Evolutionary conservation across 192 early-diverging fungal genomes (phyloP), one percentile per base, ranked within the genome.

Genomic region (Chytriomyces sp.): DNA sequence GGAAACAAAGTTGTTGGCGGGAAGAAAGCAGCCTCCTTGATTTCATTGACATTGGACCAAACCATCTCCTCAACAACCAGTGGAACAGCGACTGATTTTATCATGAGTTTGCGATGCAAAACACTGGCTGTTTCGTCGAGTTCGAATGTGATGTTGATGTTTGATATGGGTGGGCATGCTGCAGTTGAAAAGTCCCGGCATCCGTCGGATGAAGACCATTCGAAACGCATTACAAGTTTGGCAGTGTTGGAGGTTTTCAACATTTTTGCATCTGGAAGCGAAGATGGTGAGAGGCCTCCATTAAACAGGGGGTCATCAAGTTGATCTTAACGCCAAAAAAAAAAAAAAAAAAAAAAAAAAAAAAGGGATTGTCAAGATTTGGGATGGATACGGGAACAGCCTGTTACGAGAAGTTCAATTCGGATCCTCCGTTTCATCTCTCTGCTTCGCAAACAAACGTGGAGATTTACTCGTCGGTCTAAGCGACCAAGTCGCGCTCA

Each of bases 351-450:
- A n/a, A 18, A 20, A 13, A n/a, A 20, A 57, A 57, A n/a, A 13
- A 1, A 3, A 2, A 57, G 53, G 53, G 2, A 57, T 76, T 4
- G 86, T 88, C 7, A 88, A 85, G 64, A 82, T 88, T 10, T 88
- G 87, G 87, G 84, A 87, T 62, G 76, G 67, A 44, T 61, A 53
- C 8, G 77, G 61, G 18, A 87, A 83, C 69, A 70, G 20, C 23
- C 75, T 86, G 45, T 46, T 86, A 1, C 63, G 86, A 62, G 87
- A 89, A 76, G 74, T 89, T 11, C 87, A 89, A 61, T 89, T 89
- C 62, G 77, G 76, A 26, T 78, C 80, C 1, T 53, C 80, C 13
- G 59, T 89, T 6, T 53, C 50, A 18, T 48, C 80, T 16, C 44
- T 89, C 5, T 47, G 49, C 16, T 87, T 89, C 77, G 73, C 64